Evolutionary conservation across 192 early-diverging fungal genomes (phyloP), one percentile per base, ranked within the genome.

Genomic region (Backusella liffmaniae): DNA sequence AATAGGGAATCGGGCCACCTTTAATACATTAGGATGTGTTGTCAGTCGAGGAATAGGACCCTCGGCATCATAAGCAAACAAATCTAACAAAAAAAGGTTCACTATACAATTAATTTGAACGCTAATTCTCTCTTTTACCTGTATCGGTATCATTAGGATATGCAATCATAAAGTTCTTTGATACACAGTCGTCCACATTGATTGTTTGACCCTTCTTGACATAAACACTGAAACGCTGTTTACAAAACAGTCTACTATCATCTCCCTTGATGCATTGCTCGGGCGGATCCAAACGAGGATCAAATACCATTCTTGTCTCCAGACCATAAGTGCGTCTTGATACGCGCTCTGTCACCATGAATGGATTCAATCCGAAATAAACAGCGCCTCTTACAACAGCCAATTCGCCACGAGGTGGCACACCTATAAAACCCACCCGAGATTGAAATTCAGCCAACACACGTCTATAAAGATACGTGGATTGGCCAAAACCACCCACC

Each of bases 331-430:
- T 84, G 12, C 86, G 78, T 72, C 86, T 79, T 26, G 86, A 85
- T 26, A 88, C 85, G 49, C 86, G 82, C 51, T 85, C 81, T 12
- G 86, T 85, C 7, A 88, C 86, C 44, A 85, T 78, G 21, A 78
- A 74, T 53, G 87, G 84, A 34, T 88, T 86, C 70, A 88, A 49
- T 21, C 87, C 87, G 39, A 85, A 86, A 71, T 83, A 84, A 49
- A 88, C 88, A 18, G 86, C 88, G 30, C 88, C 88, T 51, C 86
- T 80, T 4, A 87, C 85, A 66, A 89, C 86, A 53, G 86, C 86
- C 62, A 81, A 66, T 49, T 81, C 80, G 59, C 80, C 80, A 81
- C 80, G 80, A 70, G 80, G 80, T 49, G 80, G 80, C 42, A 81
- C 84, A 37, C 76, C 85, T 35, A 89, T 89, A 30, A 83, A 78